These are phyloP conservation scores for Aspergillus thermomutatus DNA, from an alignment of 2,329 filamentous ascomycete genomes.

Conservation along the genomic window DNA sequence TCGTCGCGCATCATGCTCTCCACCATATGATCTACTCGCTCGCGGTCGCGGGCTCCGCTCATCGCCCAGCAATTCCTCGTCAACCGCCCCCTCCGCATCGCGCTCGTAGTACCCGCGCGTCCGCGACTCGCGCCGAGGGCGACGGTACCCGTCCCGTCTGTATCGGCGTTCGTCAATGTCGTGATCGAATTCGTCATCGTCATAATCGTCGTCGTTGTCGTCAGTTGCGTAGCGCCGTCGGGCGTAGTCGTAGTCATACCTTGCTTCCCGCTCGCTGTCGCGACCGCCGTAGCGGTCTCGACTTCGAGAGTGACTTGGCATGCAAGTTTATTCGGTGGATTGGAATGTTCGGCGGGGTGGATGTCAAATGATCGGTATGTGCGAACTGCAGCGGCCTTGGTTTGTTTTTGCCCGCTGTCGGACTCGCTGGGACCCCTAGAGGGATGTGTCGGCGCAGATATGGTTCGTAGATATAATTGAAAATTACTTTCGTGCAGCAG, in stretches of 20 bases:
- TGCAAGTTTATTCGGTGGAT: slow-evolving; percentile 7
- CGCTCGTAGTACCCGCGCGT: slow-evolving; percentile 13
- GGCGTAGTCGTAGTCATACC: slow-evolving; percentile 7
- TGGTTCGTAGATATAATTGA: neutral
- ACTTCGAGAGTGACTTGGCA: slow-evolving; percentile 33
- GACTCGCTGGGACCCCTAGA: neutral
- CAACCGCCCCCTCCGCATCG: slow-evolving; percentile 16
- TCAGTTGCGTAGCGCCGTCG: slow-evolving; percentile 18
- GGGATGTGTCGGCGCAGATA: neutral
- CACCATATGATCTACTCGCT: neutral
- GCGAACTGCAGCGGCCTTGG: neutral
- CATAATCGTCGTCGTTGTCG: slow-evolving; percentile 19
- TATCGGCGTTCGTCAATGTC: slow-evolving; percentile 20
- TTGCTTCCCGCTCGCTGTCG: slow-evolving; percentile 19
- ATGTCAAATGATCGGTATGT: neutral
- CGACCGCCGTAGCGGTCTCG: slow-evolving; percentile 29
- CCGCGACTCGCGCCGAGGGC: slow-evolving; percentile 19
- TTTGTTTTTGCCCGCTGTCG: neutral
- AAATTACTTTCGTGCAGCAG: neutral
- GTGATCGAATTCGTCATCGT: slow-evolving; percentile 19
- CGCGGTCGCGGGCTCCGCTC: slow-evolving; percentile 9
- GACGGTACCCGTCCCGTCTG: slow-evolving; percentile 16
- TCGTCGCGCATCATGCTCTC: slow-evolving; percentile 11
- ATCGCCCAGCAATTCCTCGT: slow-evolving; percentile 13
- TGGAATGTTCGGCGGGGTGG: neutral